Evolutionary conservation across 2,329 filamentous ascomycete genomes (phyloP).

Genomic region (Scopulariopsis brevicaulis): DNA sequence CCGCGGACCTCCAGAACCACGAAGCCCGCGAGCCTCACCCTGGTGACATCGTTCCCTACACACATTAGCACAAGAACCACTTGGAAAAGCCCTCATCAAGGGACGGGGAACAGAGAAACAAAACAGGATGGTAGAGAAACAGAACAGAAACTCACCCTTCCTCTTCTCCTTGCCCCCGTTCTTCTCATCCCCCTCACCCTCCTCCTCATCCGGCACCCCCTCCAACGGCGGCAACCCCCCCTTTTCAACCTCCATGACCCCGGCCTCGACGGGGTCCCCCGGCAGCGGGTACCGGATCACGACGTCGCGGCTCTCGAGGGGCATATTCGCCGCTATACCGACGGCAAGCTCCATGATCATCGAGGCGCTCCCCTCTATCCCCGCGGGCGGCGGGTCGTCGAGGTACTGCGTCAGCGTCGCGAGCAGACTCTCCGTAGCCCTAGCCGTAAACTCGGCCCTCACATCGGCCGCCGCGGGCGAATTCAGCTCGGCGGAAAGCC

Average conservation of each 20-base stretch:
- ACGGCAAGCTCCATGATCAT: constrained; percentile 92
- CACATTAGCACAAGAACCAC: background rate
- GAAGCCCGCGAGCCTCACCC: constrained; percentile 67
- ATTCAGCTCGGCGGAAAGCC: constrained; percentile 61
- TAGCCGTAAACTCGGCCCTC: constrained; percentile 56
- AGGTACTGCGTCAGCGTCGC: constrained; percentile 63
- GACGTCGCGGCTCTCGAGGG: constrained; percentile 84
- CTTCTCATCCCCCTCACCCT: constrained; percentile 27
- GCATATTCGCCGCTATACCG: constrained; percentile 74
- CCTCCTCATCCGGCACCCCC: constrained; percentile 26
- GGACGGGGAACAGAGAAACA: no score
- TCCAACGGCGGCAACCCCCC: constrained; percentile 50
- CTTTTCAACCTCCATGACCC: constrained; percentile 84
- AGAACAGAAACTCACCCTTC: constrained; percentile 11
- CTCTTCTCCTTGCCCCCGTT: constrained; percentile 34
- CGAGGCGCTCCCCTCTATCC: constrained; percentile 75
- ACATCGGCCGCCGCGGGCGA: constrained; percentile 55
- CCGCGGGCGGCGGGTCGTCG: constrained; percentile 63
- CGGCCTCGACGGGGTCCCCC: constrained; percentile 55
- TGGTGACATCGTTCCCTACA: constrained; percentile 13
- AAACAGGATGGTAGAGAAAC: background rate
- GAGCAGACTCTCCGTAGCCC: constrained; percentile 57
- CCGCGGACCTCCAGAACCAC: constrained; percentile 64
- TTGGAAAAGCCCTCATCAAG: no score
- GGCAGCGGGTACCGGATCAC: constrained; percentile 77